Base-by-base conservation (phyloP, 139 green algal species). In the Micromonas commoda region DNA sequence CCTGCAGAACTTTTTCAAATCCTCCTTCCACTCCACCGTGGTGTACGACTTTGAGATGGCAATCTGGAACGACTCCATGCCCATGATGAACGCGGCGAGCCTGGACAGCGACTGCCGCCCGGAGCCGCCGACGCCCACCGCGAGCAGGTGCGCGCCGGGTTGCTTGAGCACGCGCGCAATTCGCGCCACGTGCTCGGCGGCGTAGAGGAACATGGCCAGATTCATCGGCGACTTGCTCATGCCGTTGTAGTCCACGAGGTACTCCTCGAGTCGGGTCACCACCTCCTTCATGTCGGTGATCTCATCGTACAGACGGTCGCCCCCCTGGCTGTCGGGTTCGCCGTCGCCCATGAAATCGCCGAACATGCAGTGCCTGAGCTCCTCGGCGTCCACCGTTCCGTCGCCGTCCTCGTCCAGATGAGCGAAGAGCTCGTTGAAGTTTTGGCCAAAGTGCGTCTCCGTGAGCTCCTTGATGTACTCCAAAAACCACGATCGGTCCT, bases 281-380 rank as follows among this genome's bases (percentile, higher is more conserved):
- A 84, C 39, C 34, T 31, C 32, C 3, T 32, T 9, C 3, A 76
- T 45, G 53, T 86, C 82, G 4, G 31, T n/a, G 16, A 84, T 76
- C 78, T 86, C 82, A 34, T 77, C 35, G 53, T 82, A 86, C 52
- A 78, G 3, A 28, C 80, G 70, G 20, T 73, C 20, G 9, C 24
- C 34, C 9, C 45, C 45, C 45, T 57, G 45, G 9, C 9, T 23
- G 38, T 84, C 38, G 20, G 9, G 37, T 2, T 28, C 68, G 28
- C 72, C 57, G 13, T 73, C 20, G n/a, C 54, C 64, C 33, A 73
- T 73, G 69, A 89, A 95, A 79, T 91, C 83, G 16, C 90, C 90
- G 78, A 93, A 93, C 80, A 95, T 91, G 76, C 85, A 92, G 45
- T 81, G 82, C 26, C 88, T 78, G 82, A 93, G 85, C 68, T 89